A percentile compares a stretch with the other conserved stretches of the same genome.
Conservation (phyloP, 768 basidiomycete genomes). For the Lyophyllum semitale region DNA sequence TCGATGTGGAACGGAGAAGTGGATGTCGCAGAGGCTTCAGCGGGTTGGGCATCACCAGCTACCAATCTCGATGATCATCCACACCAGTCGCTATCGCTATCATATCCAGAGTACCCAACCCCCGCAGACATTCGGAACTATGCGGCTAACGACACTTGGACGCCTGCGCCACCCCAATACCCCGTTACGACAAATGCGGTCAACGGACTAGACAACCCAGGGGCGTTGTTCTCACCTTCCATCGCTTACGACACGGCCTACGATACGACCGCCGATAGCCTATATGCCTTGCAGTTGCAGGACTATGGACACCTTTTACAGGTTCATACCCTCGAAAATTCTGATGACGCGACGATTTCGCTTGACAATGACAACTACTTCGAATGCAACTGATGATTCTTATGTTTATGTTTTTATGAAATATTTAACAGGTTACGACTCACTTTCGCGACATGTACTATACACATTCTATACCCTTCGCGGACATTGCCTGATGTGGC, state of each 20-base stretch:
- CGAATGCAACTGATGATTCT: constrained; percentile 21
- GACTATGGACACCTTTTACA: constrained; percentile 9
- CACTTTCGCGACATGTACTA: constrained; percentile 2
- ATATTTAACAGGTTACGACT: constrained; percentile 2
- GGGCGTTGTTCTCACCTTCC: constrained; percentile 4
- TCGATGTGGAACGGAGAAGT: constrained; percentile 39
- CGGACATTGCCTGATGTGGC: constrained; percentile 1
- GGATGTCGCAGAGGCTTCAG: constrained; percentile 4
- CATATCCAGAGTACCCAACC: background rate
- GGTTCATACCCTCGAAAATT: constrained; percentile 1
- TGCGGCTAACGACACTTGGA: constrained; percentile 4
- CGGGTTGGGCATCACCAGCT: constrained; percentile 12
- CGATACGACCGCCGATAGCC: background rate
- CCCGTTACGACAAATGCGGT: background rate
- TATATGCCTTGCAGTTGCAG: background rate
- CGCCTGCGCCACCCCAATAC: background rate
- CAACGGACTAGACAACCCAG: constrained; percentile 5
- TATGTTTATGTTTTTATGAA: constrained; percentile 5
- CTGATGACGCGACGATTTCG: constrained; percentile 24
- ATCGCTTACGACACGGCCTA: background rate
- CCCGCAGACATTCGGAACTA: background rate
- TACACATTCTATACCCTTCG: constrained; percentile 5
- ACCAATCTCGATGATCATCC: background rate
- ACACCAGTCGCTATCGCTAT: background rate
- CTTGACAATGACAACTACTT: constrained; percentile 30